Evolutionary conservation across 805 yeast species (phyloP).

Genomic region (Suhomyces kilbournensis): DNA sequence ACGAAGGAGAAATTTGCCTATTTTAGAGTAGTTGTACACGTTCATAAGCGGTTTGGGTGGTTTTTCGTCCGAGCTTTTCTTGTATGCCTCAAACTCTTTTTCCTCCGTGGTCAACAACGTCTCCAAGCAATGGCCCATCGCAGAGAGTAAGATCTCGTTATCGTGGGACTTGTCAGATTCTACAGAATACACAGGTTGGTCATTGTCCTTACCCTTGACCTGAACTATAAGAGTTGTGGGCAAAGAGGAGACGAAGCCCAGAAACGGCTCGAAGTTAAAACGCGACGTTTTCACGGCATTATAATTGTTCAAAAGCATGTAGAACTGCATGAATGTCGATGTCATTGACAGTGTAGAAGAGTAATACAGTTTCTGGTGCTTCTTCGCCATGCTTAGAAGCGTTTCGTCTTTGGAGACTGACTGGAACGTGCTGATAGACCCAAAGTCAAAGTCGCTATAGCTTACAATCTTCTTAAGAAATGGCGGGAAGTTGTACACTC

Average conservation of each 20-base stretch:
- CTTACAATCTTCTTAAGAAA: constrained; percentile 57
- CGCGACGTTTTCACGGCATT: constrained; percentile 16
- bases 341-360: constrained; percentile 93
- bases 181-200: constrained; percentile 50
- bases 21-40: constrained; percentile 67
- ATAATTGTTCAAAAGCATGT: constrained; percentile 57
- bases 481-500: constrained; percentile 66
- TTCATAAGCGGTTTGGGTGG: constrained; percentile 16
- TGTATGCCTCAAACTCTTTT: constrained; percentile 44
- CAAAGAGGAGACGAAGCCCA: constrained; percentile 10
- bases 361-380: constrained; percentile 41
- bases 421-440: constrained; percentile 52
- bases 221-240: constrained; percentile 58
- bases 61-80: constrained; percentile 13
- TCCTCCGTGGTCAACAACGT: constrained; percentile 63
- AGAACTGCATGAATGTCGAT: constrained; percentile 67
- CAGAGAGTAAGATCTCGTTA: constrained; percentile 63
- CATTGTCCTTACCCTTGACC: constrained; percentile 36
- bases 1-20: constrained; percentile 72
- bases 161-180: constrained; percentile 69
- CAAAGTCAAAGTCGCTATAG: constrained; percentile 64
- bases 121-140: constrained; percentile 80
- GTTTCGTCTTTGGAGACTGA: constrained; percentile 64
- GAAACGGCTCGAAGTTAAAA: constrained; percentile 20
- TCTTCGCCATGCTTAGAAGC: constrained; percentile 48